Evolutionary conservation across 768 basidiomycete genomes (phyloP), one percentile per base, ranked within the genome.

Genomic region (Roridomyces roridus): DNA sequence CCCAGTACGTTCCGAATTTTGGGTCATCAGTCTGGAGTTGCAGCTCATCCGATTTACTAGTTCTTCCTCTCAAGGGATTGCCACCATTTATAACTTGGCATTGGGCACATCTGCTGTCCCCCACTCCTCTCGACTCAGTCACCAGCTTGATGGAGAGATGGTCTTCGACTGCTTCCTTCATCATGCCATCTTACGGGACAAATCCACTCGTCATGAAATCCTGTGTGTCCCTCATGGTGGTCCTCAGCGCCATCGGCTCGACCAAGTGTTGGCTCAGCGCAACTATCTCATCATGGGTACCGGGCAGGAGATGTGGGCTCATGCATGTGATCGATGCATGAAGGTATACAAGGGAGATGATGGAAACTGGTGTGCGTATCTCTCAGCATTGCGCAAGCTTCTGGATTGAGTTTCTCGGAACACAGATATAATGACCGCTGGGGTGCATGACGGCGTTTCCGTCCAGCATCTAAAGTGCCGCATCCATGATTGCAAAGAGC

Each of bases 221-320:
- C 43, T 55, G 7, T 39, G 34, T 3, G 9, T 47, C 10, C 53
- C 39, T 10, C 53, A 46, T 24, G 29, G 20, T 18, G 37, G 37
- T 5, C 4, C 5, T 20, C 37, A 46, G 15, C 35, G n/a, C 6
- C 53, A 41, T 39, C 51, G 57, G 2, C 39, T 59, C 0, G 50
- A 52, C 23, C 12, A 48, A 18, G 45, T 45, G 1, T 17, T 59
- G 2, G 3, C 46, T 9, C 37, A 52, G 26, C 50, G 57, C 4
- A 59, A 54, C 20, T 41, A 41, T 31, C 40, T 28, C 6, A 59
- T 59, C 45, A 25, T 44, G 20, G 57, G 57, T 2, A 59, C 46
- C 5, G 51, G 57, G 0, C 57, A 59, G 18, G 51, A 53, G 11
- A 41, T 53, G 45, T 59, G 57, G 57, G 51, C 57, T 12, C 57